These are phyloP conservation scores for Xerocomellus intermedius DNA, from an alignment of 768 basidiomycete species.

Conservation along the genomic window DNA sequence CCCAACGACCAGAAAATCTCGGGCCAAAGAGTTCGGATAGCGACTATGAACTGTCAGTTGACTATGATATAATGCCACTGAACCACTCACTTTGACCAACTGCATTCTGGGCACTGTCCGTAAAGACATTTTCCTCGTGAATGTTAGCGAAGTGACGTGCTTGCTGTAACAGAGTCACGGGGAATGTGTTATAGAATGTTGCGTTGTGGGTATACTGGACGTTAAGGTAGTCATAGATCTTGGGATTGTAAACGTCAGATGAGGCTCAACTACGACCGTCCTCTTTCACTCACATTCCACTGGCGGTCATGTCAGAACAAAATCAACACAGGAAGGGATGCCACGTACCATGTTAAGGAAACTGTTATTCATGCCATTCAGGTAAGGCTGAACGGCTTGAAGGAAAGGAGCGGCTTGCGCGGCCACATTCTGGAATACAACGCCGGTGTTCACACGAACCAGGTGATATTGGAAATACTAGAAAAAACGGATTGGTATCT, in stretches of 20 bases:
- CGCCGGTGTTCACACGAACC: slow-evolving; percentile 18
- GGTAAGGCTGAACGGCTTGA: slow-evolving; percentile 59
- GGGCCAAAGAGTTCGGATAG: slow-evolving; percentile 72
- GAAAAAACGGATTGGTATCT: not conserved
- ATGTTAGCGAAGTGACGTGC: slow-evolving; percentile 73
- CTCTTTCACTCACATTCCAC: slow-evolving; percentile 64
- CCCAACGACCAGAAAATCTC: slow-evolving; percentile 71
- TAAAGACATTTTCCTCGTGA: slow-evolving; percentile 76
- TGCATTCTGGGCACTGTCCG: slow-evolving; percentile 51
- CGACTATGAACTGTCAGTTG: slow-evolving; percentile 47
- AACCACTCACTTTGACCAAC: slow-evolving; percentile 70
- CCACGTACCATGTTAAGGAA: slow-evolving; percentile 65
- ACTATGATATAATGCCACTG: not conserved
- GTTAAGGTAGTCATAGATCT: slow-evolving; percentile 79
- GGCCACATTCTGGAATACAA: slow-evolving; percentile 51
- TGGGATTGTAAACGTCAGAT: not conserved
- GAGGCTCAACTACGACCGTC: not conserved
- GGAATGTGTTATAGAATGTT: slow-evolving; percentile 71
- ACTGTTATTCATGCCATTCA: slow-evolving; percentile 59
- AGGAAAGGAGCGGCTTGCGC: slow-evolving; percentile 64
- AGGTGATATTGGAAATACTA: slow-evolving; percentile 32
- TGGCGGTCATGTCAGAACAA: slow-evolving; percentile 30
- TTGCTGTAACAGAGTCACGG: slow-evolving; percentile 66
- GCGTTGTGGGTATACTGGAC: slow-evolving; percentile 77
- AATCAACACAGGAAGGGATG: not conserved